Base-by-base conservation (phyloP, 2,329 filamentous ascomycete species). In the Curvularia spicifera region DNA sequence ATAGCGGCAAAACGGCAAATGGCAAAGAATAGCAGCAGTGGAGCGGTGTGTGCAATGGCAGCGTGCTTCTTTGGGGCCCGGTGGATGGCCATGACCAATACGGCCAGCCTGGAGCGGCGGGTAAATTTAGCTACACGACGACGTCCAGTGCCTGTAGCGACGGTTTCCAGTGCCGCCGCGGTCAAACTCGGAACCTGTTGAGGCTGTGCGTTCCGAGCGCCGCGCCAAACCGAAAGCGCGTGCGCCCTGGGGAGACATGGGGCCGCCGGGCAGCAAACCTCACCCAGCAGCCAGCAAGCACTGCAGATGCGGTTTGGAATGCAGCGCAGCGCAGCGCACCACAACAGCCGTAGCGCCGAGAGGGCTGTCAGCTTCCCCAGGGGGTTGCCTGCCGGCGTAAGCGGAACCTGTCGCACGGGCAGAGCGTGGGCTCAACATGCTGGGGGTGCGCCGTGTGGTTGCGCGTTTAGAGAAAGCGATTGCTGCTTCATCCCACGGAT, bases 401-500 rank as follows among this genome's bases (percentile, higher is more conserved):
- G 64, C 61, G 51, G 47, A 57, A 43, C 55, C 59, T 64, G 65
- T 61, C 65, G 65, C 53, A 63, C 51, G 47, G 22, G 48, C 28
- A 15, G 44, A 57, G 57, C 64, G 68, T 68, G 67, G 66, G 63
- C 51, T 63, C 13, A 40, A 26, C 35, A 33, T 37, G 49, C 56
- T 60, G 58, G 58, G 62, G 54, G 56, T 29, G 31, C 24, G 50
- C 33, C 50, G 54, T 40, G 31, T 37, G 40, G 47, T 47, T n/a
- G 46, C 42, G 61, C 61, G 61, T 58, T 59, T 59, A 48, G 37
- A 33, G 44, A 54, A 43, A 59, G 8, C 49, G 64, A 61, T 68
- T 70, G 60, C 67, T 73, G 69, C 71, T 69, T 67, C 72, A 76
- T 76, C 74, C 74, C 74, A 76, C 74, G 74, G 74, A 72, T 65